Base-by-base conservation (phyloP, 2,329 filamentous ascomycete species). In the Gyromitra esculenta region DNA sequence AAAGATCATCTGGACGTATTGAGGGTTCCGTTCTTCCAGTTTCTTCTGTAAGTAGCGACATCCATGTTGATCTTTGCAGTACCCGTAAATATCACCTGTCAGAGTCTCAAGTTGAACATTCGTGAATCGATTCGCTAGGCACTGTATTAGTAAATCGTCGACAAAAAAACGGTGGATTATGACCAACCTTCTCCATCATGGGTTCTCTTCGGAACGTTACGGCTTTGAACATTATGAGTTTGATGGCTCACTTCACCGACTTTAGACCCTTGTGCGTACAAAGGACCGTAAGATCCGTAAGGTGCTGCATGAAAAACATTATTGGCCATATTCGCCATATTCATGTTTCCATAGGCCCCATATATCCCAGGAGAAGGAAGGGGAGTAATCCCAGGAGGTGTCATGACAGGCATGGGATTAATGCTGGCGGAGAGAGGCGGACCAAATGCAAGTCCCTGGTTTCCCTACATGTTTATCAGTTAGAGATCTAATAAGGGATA, bases 41-140 rank as follows among this genome's bases (percentile, higher is more conserved):
- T 98, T 97, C 87, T 97, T 96, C 86, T 99, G 96, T 73, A 99
- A 86, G 83, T 96, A 99, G 75, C 96, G 92, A 82, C 96, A 99
- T 75, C 96, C 96, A 84, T 99, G 94, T 85, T 99, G 96, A 82
- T 99, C 96, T 85, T 97, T 98, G 88, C 95, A 98, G 45, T 97
- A 86, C 65, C 90, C 88, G 83, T 97, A 96, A 81, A 99, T 93
- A 81, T 94, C 91, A 63, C 94, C 93, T 45, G 88, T 87, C 81
- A 96, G 91, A 43, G 91, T 89, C 82, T 97, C 93, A 25, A 98
- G 86, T 13, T 92, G 89, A 82, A 92, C 88, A 82, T 96, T 95
- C 80, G 92, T 89, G 84, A 93, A 97, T 76, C 93, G 92, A 62
- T 81, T 79, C 7, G 79, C 79, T 78, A 62, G 41, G 11, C 62